Evolutionary conservation across 2,329 filamentous ascomycete species (phyloP).

Genomic region (Aspergillus felis): DNA sequence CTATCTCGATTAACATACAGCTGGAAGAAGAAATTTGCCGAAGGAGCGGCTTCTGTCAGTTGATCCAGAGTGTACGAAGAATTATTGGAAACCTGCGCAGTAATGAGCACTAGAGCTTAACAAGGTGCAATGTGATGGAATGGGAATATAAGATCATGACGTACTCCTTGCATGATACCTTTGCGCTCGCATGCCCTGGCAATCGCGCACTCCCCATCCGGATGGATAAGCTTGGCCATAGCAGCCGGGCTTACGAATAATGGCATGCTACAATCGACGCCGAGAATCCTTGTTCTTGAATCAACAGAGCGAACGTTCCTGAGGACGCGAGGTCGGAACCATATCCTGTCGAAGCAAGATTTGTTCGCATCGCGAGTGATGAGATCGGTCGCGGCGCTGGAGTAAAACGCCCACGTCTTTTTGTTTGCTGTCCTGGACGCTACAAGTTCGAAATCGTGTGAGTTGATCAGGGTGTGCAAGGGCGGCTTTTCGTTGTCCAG

Average conservation of each 20-base stretch:
- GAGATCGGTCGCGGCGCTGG: constrained; percentile 61
- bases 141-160: constrained; percentile 7
- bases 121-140: neutral
- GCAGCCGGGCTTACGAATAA: constrained; percentile 63
- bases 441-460: constrained; percentile 58
- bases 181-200: constrained; percentile 49
- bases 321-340: constrained; percentile 57
- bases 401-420: constrained; percentile 69
- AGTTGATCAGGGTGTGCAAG: constrained; percentile 53
- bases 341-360: constrained; percentile 52
- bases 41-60: constrained; percentile 44
- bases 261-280: constrained; percentile 50
- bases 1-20: constrained; percentile 54
- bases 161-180: constrained; percentile 54
- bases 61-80: constrained; percentile 57
- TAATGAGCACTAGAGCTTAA: neutral
- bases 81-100: constrained; percentile 52
- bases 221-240: constrained; percentile 61
- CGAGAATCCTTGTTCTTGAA: constrained; percentile 53
- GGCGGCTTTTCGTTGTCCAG: constrained; percentile 45
- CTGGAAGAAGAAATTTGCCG: constrained; percentile 51
- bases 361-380: constrained; percentile 56
- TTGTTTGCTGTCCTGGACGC: constrained; percentile 53
- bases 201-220: constrained; percentile 60
- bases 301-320: constrained; percentile 53